phyloP scores from a whole-genome alignment of 768 basidiomycete species.

The Leucosporidium creatinivorum region DNA sequence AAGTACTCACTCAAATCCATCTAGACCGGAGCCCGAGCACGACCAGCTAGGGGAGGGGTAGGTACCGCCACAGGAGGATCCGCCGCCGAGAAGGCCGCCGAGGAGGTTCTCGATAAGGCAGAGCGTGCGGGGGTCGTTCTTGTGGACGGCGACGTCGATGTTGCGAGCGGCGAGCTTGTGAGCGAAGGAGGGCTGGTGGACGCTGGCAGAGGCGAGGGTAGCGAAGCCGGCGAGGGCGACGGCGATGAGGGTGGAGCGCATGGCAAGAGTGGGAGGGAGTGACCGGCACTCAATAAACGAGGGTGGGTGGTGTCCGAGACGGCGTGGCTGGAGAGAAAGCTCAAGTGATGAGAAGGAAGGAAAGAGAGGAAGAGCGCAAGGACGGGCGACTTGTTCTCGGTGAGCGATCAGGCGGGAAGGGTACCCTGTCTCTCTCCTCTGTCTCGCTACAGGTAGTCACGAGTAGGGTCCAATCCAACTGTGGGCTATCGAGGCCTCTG shows the following conservation, averaged over 20 bases:
- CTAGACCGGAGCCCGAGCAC: background rate
- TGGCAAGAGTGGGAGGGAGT: background rate
- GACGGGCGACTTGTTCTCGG: no score
- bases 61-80: background rate
- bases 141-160: background rate
- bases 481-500: no score
- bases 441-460: no score
- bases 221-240: background rate
- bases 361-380: no score
- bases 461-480: no score
- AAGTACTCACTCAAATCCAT: background rate
- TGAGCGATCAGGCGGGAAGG: no score
- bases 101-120: background rate
- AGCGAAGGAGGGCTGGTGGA: background rate
- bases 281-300: background rate
- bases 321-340: no score
- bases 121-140: background rate
- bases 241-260: background rate
- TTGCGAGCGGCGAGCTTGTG: background rate
- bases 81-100: background rate
- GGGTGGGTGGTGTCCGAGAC: no score
- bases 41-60: background rate
- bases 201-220: background rate
- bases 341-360: no score
- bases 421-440: no score